Conservation (phyloP, 2,329 filamentous ascomycete species). For the Verticillium tricorpus region DNA sequence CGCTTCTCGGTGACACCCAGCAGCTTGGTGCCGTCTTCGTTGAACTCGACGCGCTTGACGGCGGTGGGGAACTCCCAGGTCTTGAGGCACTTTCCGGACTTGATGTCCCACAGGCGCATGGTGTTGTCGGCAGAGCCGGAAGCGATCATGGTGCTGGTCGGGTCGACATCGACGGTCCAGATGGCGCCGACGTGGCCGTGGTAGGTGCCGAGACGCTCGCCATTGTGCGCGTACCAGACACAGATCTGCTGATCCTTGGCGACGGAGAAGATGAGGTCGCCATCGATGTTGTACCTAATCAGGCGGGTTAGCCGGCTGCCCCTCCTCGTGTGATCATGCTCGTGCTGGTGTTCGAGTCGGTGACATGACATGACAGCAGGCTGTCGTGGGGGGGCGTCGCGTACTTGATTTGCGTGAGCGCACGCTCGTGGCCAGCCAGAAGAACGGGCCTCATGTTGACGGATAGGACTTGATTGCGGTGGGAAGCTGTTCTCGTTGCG, state of each 20-base stretch:
- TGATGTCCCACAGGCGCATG: constrained; percentile 93
- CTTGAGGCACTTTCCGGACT: constrained; percentile 89
- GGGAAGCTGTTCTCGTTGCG: constrained; percentile 9
- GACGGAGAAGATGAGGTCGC: constrained; percentile 93
- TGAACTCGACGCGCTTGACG: constrained; percentile 97
- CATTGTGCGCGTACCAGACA: constrained; percentile 96
- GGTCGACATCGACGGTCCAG: constrained; percentile 97
- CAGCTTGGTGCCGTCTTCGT: constrained; percentile 83
- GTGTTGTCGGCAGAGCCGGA: constrained; percentile 98
- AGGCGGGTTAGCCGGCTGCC: constrained; percentile 1
- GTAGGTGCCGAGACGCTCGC: constrained; percentile 95
- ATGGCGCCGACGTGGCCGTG: constrained; percentile 95
- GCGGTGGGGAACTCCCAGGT: constrained; percentile 96
- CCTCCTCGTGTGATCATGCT: constrained; percentile 2
- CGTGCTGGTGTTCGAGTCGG: neutral
- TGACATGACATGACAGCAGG: neutral
- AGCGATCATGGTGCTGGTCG: constrained; percentile 84
- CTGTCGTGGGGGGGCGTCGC: constrained; percentile 12
- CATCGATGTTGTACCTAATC: constrained; percentile 80
- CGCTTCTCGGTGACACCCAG: constrained; percentile 97
- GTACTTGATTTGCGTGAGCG: constrained; percentile 89
- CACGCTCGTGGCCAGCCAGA: constrained; percentile 92
- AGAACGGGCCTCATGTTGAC: constrained; percentile 92
- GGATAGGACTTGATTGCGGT: constrained; percentile 8
- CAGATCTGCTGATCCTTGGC: constrained; percentile 96